Evolutionary conservation across 2,329 filamentous ascomycete genomes (phyloP), one percentile per base, ranked within the genome.

Genomic region (Chrysosphaeria jannelii): DNA sequence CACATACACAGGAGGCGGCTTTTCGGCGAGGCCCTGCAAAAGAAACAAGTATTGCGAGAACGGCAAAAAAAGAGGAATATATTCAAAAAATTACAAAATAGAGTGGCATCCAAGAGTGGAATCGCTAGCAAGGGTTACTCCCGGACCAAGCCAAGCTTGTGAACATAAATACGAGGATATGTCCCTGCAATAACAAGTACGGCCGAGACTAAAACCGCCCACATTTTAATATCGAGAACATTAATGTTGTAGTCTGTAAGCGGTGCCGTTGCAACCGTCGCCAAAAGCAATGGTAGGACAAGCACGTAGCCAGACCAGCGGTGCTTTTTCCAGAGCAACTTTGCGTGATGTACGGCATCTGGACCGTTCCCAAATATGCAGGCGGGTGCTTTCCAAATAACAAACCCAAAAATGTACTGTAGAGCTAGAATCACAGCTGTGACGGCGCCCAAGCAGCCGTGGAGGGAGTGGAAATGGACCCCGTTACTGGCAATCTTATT

Each of bases 311-410:
- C 85, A 12, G 53, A 56, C 25, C 57, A 46, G 14, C 81, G 62
- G 42, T 93, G 85, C 36, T 79, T 90, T 45, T 89, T 91, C 54
- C 81, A 93, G 20, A 90, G 42, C 13, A 52, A 52, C 53, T 79
- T 88, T 11, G 78, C 81, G 3, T 63, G 64, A 13, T 74, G 65
- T 7, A 18, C 7, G 16, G 16, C 16, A n/a, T 18, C 16, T 34
- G 79, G 81, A 2, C 89, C 37, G 10, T 9, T 9, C 5, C 79
- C 79, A 35, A 81, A 88, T 2, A 89, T 35, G 6, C 18, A 12
- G 1, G 39, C 38, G 0, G 79, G 79, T 3, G 59, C 49, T 28
- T 63, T 75, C 50, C 69, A 91, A 47, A 85, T 74, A 15, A 74
- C 70, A 30, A 88, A 59, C 10, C 85, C 81, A 14, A 90, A 57